phyloP scores from a whole-genome alignment of 1,139 yeast genomes.

The Blastobotrys illinoisensis region DNA sequence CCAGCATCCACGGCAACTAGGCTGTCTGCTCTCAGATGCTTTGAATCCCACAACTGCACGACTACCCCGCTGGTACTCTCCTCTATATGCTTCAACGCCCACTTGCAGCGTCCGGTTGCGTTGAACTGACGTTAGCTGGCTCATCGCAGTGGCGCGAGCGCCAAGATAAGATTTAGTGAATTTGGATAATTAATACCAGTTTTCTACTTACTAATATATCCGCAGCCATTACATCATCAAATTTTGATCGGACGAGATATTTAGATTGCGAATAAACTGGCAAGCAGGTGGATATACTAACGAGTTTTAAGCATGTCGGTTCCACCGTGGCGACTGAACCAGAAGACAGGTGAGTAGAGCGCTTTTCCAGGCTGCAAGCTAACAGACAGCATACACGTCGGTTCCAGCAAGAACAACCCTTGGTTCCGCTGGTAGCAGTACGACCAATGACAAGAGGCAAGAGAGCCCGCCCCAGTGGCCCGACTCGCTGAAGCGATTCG shows the following conservation, averaged over 20 bases:
- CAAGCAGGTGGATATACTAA: background rate
- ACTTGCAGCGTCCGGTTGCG: slow-evolving; percentile 18
- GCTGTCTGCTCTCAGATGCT: slow-evolving; percentile 12
- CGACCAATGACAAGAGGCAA: slow-evolving; percentile 4
- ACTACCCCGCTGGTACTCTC: slow-evolving; percentile 3
- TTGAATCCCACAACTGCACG: slow-evolving; percentile 13
- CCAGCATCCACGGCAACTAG: slow-evolving; percentile 25
- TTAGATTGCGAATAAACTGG: too few species aligned
- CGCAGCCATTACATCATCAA: background rate
- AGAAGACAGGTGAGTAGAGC: slow-evolving; percentile 2
- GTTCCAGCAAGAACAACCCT: slow-evolving; percentile 14
- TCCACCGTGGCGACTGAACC: slow-evolving; percentile 27
- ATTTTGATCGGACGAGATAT: background rate
- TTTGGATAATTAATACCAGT: background rate
- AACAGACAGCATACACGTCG: slow-evolving; percentile 14
- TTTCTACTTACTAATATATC: too few species aligned
- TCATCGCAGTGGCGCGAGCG: background rate
- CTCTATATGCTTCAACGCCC: slow-evolving; percentile 12
- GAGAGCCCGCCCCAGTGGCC: slow-evolving; percentile 41
- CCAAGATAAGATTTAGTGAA: too few species aligned
- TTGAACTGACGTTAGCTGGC: slow-evolving; percentile 16
- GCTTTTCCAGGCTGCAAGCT: background rate
- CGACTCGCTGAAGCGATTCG: slow-evolving; percentile 42
- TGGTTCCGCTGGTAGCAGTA: slow-evolving; percentile 5
- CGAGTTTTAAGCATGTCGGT: slow-evolving; percentile 18